Percentiles rank a stretch among this genome's conserved stretches.
Conservation (phyloP, 169 alveolate species). For the Babesia caballi region DNA sequence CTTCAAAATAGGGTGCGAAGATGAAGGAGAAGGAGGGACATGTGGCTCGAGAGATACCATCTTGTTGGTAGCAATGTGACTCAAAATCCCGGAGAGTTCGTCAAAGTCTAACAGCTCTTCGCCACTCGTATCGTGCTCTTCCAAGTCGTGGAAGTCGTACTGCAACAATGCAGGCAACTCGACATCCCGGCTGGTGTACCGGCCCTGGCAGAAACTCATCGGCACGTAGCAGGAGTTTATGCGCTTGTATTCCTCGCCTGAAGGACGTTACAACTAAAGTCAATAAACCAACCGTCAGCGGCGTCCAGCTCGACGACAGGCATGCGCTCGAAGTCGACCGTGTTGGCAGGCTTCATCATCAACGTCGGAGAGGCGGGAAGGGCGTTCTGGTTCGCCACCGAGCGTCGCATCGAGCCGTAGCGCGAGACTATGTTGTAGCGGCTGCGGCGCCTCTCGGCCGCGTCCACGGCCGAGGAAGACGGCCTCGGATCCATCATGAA, state of each 20-base stretch:
- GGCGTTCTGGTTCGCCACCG: background rate
- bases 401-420: background rate
- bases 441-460: slow-evolving; percentile 3
- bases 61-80: slow-evolving; percentile 33
- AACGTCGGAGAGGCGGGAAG: background rate
- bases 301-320: background rate
- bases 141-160: slow-evolving; percentile 43
- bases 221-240: slow-evolving; percentile 39
- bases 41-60: slow-evolving; percentile 61
- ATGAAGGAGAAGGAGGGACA: background rate
- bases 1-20: slow-evolving; percentile 45
- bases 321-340: background rate
- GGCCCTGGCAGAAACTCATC: slow-evolving; percentile 55
- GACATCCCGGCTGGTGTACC: slow-evolving; percentile 17
- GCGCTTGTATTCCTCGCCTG: slow-evolving; percentile 38
- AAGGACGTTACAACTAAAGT: background rate
- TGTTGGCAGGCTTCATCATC: background rate
- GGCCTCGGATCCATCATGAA: background rate
- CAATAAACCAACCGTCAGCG: background rate
- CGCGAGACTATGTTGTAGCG: slow-evolving; percentile 1
- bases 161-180: slow-evolving; percentile 42
- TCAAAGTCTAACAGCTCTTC: slow-evolving; percentile 44
- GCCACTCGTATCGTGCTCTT: slow-evolving; percentile 56
- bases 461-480: background rate
- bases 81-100: slow-evolving; percentile 24